Base-by-base conservation (phyloP, 2,329 filamentous ascomycete genomes). In the Aaosphaeria pasadenensis region DNA sequence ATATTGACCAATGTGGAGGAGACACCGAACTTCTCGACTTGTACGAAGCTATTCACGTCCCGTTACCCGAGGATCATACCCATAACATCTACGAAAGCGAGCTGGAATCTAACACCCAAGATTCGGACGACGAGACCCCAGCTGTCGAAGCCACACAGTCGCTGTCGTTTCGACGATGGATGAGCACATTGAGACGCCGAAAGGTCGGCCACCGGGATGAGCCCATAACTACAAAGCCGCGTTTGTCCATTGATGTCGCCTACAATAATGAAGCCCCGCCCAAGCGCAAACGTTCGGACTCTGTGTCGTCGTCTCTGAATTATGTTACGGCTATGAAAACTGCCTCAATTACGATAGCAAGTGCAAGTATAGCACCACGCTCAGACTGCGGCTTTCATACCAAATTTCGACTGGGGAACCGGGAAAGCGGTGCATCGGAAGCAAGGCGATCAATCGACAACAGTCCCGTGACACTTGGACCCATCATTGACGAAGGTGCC, bases 271-370 rank as follows among this genome's bases (percentile, higher is more conserved):
- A n/a, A 9, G 11, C 39, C 39, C 7, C 9, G 24, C 9, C 17
- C 24, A 24, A 24, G 33, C 75, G 75, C 50, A 70, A 65, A 47
- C 71, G 72, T 44, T 74, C 69, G 39, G 69, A 57, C 6, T 87
- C 86, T 2, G 88, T 88, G 9, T 80, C 80, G 1, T 89, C 88
- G 5, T 95, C 91, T 0, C 84, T 89, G 50, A 87, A 82, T 2
- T 91, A 91, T 62, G 83, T 96, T 36, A 83, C 85, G n/a, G 86
- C 83, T 11, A 80, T 95, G 57, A 90, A 87, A 65, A 94, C 89
- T 53, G 87, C 88, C 45, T 91, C 87, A 50, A 78, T 89, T 51
- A 95, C 90, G 50, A 75, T 91, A 50, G 81, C 84, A 42, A 89
- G 86, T 59, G 78, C 82, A 56, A 95, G 88, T 69, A 76, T 87